Base-by-base conservation (phyloP, 257 asterid genomes). In the Handroanthus guayacan region DNA sequence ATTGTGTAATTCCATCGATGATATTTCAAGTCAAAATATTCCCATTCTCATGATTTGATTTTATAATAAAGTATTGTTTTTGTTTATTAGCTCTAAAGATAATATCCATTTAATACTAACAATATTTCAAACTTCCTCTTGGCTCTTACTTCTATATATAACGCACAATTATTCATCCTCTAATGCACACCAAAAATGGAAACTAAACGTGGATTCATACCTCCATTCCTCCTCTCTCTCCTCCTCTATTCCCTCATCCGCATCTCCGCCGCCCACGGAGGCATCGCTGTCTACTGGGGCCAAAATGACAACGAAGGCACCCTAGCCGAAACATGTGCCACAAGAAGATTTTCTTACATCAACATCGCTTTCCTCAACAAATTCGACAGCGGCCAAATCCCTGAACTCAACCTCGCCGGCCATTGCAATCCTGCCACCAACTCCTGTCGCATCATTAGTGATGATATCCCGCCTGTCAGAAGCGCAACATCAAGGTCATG, bases 231-330 rank as follows among this genome's bases (percentile, higher is more conserved):
- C 45, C 72, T 77, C 20, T 66, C 57, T 3, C 45, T 77, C 82
- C 55, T 79, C 51, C 75, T 82, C 62, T 68, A 54, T 20, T 1
- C 56, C 68, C 43, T 75, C 83, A 76, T 74, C 77, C 67, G 4
- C 75, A 3, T 75, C 64, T 9, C 84, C 54, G 52, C 64, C 60
- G 64, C 71, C 69, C 9, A 50, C 6, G 89, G 90, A 31, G 90
- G 86, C 55, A 89, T 90, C 70, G 84, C 90, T 41, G 69, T 86
- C 31, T 92, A 92, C 90, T 92, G 95, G 97, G 97, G 96, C 75
- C 97, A 92, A 80, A 90, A 89, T 75, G 97, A 95, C 64, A 77
- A 82, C 74, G 95, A 92, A 48, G 93, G 86, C 69, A 84, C 81
- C 71, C 85, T 90, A 48, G 83, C 81, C 1, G 84, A 81, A n/a